Base-by-base conservation (phyloP, 73 alveolate species). In the Symbiodinium natans region DNA sequence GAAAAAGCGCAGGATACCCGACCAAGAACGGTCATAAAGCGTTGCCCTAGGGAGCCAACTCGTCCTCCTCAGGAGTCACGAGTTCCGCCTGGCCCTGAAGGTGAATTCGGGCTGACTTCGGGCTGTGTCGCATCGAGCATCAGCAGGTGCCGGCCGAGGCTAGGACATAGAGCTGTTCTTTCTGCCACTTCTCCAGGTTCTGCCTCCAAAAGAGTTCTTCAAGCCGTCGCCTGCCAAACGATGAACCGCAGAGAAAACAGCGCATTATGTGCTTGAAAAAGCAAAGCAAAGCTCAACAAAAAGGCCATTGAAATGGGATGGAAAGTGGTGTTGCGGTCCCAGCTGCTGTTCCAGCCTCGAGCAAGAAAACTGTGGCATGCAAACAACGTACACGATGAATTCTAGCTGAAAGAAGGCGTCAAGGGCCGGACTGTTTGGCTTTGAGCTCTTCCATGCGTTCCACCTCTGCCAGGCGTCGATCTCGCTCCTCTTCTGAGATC, bases 301-400 rank as follows among this genome's bases (percentile, higher is more conserved):
- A 9, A n/a, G n/a, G n/a, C n/a, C n/a, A n/a, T n/a, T n/a, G n/a
- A n/a, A n/a, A n/a, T n/a, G n/a, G n/a, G n/a, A n/a, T n/a, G n/a
- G n/a, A n/a, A n/a, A n/a, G n/a, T n/a, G 41, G n/a, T 6, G 38
- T 41, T 27, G 43, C 85, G 25, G 41, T 21, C 85, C 86, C 43
- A 88, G 95, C 34, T 39, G 95, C 95, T 88, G 85, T 88, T 88
- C 86, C 73, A 19, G 95, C n/a, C n/a, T n/a, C n/a, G n/a, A n/a
- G n/a, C n/a, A n/a, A n/a, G n/a, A n/a, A n/a, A n/a, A n/a, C n/a
- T n/a, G n/a, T n/a, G n/a, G n/a, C n/a, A n/a, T n/a, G n/a, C n/a
- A n/a, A n/a, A n/a, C n/a, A n/a, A n/a, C n/a, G n/a, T n/a, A n/a
- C n/a, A n/a, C n/a, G n/a, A n/a, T n/a, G n/a, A n/a, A n/a, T n/a